Evolutionary conservation across 192 early-diverging fungal genomes (phyloP), one percentile per base, ranked within the genome.

Genomic region (Dissophora ornata): DNA sequence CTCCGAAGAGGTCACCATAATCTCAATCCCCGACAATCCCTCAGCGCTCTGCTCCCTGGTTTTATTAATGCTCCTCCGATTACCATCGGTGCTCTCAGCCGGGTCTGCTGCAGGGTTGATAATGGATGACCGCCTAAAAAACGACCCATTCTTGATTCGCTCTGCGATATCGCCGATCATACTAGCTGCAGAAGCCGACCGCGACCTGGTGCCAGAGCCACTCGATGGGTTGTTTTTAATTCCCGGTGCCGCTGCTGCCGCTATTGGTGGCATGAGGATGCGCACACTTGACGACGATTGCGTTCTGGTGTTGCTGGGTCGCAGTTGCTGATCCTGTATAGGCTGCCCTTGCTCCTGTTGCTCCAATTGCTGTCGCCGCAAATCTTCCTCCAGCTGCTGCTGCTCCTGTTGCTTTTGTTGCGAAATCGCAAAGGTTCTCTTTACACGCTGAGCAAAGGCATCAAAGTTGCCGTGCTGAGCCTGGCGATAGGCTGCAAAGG

Each of bases 91-190:
- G 25, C 19, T 3, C 22, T 44, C 18, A 36, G n/a, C 10, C 25
- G 29, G 18, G 32, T 8, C 48, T 7, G n/a, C 47, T 30, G 52
- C 29, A 33, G 33, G 21, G 44, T 12, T 47, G 50, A 36, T 34
- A 19, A 47, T 34, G 4, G 59, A 61, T 2, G 69, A 22, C 22
- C 62, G 62, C 18, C 57, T 29, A 22, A 75, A 75, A 10, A 75
- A 22, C 5, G 63, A 24, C 9, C 71, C 71, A 15, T 58, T 48
- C 57, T 66, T 75, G 55, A 75, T 65, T 36, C 63, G 28, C 44
- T 75, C 71, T 40, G 71, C 71, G 41, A 75, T 61, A 7, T 75
- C 71, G 28, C 71, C 50, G 48, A 75, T 60, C 63, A 65, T 65
- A 30, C 71, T 65, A 7, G 71, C 71, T 8, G 71, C 63, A 3